Conservation (phyloP, 805 yeast species). For the Suhomyces tanzawaensis region DNA sequence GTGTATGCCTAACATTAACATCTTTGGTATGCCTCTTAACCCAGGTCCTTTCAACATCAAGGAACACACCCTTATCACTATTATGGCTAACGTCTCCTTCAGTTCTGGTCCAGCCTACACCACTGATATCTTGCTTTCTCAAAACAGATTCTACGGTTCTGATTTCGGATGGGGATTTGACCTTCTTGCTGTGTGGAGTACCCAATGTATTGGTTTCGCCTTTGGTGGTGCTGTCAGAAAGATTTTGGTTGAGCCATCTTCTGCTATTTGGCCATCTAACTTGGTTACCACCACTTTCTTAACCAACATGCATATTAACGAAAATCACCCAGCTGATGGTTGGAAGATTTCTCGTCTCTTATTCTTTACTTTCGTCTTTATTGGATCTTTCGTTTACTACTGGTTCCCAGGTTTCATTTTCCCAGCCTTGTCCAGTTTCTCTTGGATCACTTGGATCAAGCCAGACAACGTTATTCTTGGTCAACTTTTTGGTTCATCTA, state of each 20-base stretch:
- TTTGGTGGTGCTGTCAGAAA: conserved; percentile 62
- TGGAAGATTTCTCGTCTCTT: conserved; percentile 50
- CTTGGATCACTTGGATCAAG: conserved; percentile 67
- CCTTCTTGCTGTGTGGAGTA: conserved; percentile 49
- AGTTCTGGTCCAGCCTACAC: conserved; percentile 51
- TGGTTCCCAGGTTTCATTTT: conserved; percentile 61
- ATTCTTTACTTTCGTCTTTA: conserved; percentile 15
- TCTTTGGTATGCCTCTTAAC: conserved; percentile 41
- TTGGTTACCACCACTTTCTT: conserved; percentile 57
- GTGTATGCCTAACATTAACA: conserved; percentile 33
- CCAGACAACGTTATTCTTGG: conserved; percentile 59
- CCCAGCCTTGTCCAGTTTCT: conserved; percentile 56
- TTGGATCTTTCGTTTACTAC: conserved; percentile 18
- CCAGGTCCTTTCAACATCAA: conserved; percentile 63
- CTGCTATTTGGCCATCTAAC: conserved; percentile 71
- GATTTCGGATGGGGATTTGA: conserved; percentile 54
- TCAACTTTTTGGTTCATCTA: conserved; percentile 59
- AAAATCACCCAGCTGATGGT: conserved; percentile 54
- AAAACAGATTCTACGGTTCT: conserved; percentile 45
- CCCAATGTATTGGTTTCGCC: conserved; percentile 67
- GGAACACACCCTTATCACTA: conserved; percentile 57
- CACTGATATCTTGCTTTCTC: conserved; percentile 54
- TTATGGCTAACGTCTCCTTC: conserved; percentile 48
- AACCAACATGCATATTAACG: conserved; percentile 50
- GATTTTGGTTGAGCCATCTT: conserved; percentile 59